Evolutionary conservation across 371 early-diverging fungal species (phyloP), one percentile per base, ranked within the genome.

Genomic region (Apophysomyces variabilis): DNA sequence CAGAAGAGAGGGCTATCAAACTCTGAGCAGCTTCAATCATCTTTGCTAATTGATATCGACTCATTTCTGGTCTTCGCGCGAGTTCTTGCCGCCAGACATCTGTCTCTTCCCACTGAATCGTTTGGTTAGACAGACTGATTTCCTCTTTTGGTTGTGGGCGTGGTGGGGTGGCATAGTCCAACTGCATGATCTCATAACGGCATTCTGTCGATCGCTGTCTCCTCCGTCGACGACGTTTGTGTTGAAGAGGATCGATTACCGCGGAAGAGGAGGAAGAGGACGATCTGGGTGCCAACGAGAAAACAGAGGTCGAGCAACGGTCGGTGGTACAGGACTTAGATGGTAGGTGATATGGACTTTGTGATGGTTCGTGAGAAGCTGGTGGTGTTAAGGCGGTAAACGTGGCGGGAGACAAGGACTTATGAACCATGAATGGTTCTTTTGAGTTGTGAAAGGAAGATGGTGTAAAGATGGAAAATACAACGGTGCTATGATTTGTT

Each of bases 11-110:
- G 7, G n/a, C 54, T 21, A 50, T 26, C 5, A 50, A 26, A 50
- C 54, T 50, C 9, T 50, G 54, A 21, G 54, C 54, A 11, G 54
- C 54, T 50, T 50, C 54, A 11, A 50, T 50, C 54, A 50, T 50
- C 21, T 50, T 50, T 7, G 21, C 54, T 11, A 50, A 3, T 50
- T 50, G 54, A 50, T 26, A 50, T 50, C 54, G 54, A n/a, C 21
- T 50, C 54, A 50, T 50, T 9, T 50, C 54, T 21, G 54, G 54
- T 50, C 54, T 16, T 21, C 54, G n/a, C 54, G 54, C 54, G 7
- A 50, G 7, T 50, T 50, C 54, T 50, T 50, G 54, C 21, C 54
- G 54, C 54, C 54, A 50, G 7, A 50, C 21, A 9, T 50, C 54
- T 21, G 54, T 18, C 16, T 50, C 54, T 50, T 50, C 54, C 54